Conservation (phyloP, 768 basidiomycete species). For the Pilatotrama ljubarskyi region DNA sequence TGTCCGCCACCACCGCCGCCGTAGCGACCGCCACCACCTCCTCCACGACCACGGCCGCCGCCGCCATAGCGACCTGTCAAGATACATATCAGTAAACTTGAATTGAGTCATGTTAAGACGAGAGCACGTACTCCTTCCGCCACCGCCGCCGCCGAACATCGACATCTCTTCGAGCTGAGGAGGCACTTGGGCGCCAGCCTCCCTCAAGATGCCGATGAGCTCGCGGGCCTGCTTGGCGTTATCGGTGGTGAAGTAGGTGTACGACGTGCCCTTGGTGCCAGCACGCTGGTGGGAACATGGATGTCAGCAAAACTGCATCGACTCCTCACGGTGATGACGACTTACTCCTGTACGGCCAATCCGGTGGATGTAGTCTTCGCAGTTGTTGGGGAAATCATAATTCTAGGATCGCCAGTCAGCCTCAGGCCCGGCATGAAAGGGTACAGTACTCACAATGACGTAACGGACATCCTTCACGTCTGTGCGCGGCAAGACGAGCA, state of each 20-base stretch:
- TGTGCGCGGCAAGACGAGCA: conserved; percentile 43
- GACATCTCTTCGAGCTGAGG: conserved; percentile 93
- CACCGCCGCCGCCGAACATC: conserved; percentile 81
- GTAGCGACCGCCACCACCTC: conserved; percentile 43
- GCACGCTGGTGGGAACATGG: conserved; percentile 65
- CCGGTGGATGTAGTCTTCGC: conserved; percentile 98
- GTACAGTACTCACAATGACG: conserved; percentile 72
- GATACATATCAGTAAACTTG: conserved; percentile 7
- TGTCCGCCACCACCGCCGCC: conserved; percentile 46
- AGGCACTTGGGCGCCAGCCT: conserved; percentile 84
- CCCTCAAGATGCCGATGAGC: conserved; percentile 79
- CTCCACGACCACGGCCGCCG: conserved; percentile 38
- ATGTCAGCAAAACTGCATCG: background rate
- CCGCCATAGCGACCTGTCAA: conserved; percentile 59
- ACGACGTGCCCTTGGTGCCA: conserved; percentile 87
- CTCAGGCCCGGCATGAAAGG: background rate
- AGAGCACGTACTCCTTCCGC: conserved; percentile 58
- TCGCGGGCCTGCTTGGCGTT: conserved; percentile 95
- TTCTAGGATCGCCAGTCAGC: conserved; percentile 52
- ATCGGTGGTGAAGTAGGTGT: conserved; percentile 96
- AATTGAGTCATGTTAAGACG: background rate
- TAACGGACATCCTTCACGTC: conserved; percentile 99
- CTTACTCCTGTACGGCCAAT: conserved; percentile 95
- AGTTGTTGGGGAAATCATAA: conserved; percentile 97
- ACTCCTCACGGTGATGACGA: background rate